These are phyloP conservation scores for Fusarium aywerte DNA, from an alignment of 2,329 filamentous ascomycete species.

Conservation along the genomic window DNA sequence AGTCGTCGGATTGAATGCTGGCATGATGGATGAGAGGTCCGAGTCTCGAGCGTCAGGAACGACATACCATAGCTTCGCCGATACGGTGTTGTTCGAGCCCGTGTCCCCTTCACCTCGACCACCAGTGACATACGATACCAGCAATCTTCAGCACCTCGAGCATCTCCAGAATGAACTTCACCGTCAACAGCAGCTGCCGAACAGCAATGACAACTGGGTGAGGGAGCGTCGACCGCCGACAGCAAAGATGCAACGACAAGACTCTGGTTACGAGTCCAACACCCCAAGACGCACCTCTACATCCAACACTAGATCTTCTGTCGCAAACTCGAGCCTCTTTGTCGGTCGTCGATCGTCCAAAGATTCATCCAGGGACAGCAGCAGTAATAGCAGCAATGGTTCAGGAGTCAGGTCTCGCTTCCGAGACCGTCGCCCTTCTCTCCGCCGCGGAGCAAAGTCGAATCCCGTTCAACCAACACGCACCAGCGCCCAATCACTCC, in stretches of 20 bases:
- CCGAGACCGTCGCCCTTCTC: constrained; percentile 57
- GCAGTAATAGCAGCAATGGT: constrained; percentile 18
- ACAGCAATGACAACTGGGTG: constrained; percentile 21
- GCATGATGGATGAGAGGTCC: constrained; percentile 50
- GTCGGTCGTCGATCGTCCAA: constrained; percentile 51
- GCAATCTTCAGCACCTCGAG: constrained; percentile 37
- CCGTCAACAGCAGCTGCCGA: constrained; percentile 35
- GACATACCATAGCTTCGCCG: constrained; percentile 66
- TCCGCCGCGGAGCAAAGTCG: constrained; percentile 56
- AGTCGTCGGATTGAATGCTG: constrained; percentile 35
- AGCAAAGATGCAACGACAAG: constrained; percentile 63
- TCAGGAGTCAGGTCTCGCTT: constrained; percentile 45
- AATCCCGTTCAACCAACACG: constrained; percentile 43
- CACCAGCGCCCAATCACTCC: constrained; percentile 50
- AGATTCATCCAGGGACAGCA: constrained; percentile 42
- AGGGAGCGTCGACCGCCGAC: constrained; percentile 48
- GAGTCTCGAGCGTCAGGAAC: constrained; percentile 60
- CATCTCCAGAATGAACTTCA: constrained; percentile 39
- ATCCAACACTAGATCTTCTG: constrained; percentile 45
- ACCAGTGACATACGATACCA: constrained; percentile 40
- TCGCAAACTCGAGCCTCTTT: constrained; percentile 44
- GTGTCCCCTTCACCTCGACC: constrained; percentile 46
- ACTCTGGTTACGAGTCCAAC: constrained; percentile 69
- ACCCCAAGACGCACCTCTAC: constrained; percentile 53
- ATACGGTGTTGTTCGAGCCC: constrained; percentile 60